Evolutionary conservation across 2,329 filamentous ascomycete genomes (phyloP).

Genomic region (Stachybotrys chartarum): DNA sequence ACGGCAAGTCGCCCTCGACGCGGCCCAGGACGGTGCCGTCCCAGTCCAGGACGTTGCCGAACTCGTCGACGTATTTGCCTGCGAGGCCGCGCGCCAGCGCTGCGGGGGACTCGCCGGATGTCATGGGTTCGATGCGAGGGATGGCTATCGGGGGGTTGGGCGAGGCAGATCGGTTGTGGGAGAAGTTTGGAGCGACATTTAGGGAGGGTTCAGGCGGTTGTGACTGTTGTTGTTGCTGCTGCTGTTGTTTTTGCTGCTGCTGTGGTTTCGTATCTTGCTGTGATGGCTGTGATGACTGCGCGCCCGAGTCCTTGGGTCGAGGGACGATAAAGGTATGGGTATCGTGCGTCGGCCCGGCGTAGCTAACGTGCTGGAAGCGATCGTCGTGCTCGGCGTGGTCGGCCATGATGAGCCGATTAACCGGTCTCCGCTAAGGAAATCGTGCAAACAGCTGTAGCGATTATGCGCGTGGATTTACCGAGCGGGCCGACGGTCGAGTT

Average conservation of each 20-base stretch:
- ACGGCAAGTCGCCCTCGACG: constrained; percentile 45
- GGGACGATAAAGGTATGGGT: not conserved
- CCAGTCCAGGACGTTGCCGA: constrained; percentile 44
- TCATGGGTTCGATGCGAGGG: constrained; percentile 33
- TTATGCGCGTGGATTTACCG: too few relatives aligned
- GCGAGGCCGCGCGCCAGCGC: constrained; percentile 33
- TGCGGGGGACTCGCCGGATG: constrained; percentile 21
- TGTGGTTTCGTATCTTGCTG: not conserved
- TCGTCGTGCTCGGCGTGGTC: not conserved
- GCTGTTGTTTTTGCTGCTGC: not conserved
- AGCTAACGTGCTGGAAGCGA: not conserved
- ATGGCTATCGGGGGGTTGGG: constrained; percentile 20
- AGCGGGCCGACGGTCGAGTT: too few relatives aligned
- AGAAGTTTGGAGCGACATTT: not conserved
- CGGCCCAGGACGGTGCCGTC: constrained; percentile 44
- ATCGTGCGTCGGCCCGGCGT: not conserved
- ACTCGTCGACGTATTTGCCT: constrained; percentile 44
- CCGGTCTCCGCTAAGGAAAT: too few relatives aligned
- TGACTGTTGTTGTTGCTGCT: not conserved
- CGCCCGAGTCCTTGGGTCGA: not conserved
- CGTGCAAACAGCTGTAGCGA: too few relatives aligned
- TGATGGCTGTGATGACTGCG: not conserved
- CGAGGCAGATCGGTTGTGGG: not conserved
- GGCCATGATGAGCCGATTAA: not conserved
- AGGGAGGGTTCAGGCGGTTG: not conserved